Percentiles rank a stretch among this genome's conserved stretches.
These are phyloP conservation scores for Xylaria cubensis DNA, from an alignment of 495 filamentous ascomycete genomes.

Conservation along the genomic window DNA sequence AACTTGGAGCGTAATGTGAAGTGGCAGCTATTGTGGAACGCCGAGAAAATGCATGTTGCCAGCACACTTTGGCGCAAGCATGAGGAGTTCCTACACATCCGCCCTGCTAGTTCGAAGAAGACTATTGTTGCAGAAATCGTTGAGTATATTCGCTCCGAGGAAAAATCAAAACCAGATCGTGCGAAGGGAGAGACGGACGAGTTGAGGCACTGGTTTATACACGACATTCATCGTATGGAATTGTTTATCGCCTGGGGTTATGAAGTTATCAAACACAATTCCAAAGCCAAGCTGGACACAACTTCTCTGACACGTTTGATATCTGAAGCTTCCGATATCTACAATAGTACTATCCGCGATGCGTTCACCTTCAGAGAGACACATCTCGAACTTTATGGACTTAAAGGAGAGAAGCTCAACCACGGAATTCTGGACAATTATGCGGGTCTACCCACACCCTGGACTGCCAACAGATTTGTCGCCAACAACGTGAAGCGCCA, in stretches of 20 bases:
- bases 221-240: slow-evolving; percentile 75
- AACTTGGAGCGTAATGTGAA: slow-evolving; percentile 65
- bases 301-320: slow-evolving; percentile 57
- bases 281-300: slow-evolving; percentile 60
- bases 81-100: slow-evolving; percentile 60
- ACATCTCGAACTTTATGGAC: slow-evolving; percentile 71
- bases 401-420: slow-evolving; percentile 64
- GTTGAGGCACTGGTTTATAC: slow-evolving; percentile 82
- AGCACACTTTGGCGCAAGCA: slow-evolving; percentile 79
- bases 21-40: slow-evolving; percentile 87
- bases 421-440: slow-evolving; percentile 73
- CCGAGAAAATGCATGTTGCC: slow-evolving; percentile 89
- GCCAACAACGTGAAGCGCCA: slow-evolving; percentile 61
- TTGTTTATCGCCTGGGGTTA: slow-evolving; percentile 78
- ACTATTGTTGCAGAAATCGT: slow-evolving; percentile 72
- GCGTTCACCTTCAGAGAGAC: slow-evolving; percentile 75
- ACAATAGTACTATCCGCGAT: slow-evolving; percentile 70
- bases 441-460: slow-evolving; percentile 73
- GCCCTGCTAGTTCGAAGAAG: slow-evolving; percentile 53
- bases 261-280: slow-evolving; percentile 71
- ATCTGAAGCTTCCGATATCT: slow-evolving; percentile 82
- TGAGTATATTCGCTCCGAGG: slow-evolving; percentile 70
- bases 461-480: slow-evolving; percentile 75
- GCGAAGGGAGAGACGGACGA: slow-evolving; percentile 70
- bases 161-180: slow-evolving; percentile 65